Evolutionary conservation across 2,329 filamentous ascomycete species (phyloP).

Genomic region (Beauveria pseudobassiana): DNA sequence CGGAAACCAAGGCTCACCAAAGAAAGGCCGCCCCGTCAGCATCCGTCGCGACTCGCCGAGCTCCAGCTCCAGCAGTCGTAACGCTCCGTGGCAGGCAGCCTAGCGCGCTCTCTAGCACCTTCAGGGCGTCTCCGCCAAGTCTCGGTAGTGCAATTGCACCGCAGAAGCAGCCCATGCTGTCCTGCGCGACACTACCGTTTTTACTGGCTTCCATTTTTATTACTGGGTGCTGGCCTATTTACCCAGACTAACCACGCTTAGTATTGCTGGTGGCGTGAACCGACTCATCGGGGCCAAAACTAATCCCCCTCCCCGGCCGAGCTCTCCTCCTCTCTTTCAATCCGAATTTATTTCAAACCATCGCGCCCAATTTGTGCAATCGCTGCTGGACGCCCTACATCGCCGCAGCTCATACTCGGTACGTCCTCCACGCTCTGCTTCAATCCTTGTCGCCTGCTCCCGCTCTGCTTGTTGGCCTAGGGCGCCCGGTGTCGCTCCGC

Average conservation of each 20-base stretch:
- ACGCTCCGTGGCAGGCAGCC: background rate
- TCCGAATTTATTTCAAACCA: background rate
- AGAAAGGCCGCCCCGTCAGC: conserved; percentile 1
- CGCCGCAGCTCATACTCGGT: background rate
- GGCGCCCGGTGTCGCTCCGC: background rate
- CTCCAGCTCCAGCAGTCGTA: conserved; percentile 2
- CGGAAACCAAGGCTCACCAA: background rate
- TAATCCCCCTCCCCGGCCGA: background rate
- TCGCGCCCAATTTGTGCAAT: background rate
- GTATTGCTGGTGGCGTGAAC: background rate
- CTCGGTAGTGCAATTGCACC: background rate
- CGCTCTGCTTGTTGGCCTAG: background rate
- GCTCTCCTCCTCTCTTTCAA: background rate
- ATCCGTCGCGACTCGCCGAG: conserved; percentile 10
- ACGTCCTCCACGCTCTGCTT: background rate
- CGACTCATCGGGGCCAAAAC: background rate
- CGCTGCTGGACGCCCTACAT: background rate
- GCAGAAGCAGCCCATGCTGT: background rate
- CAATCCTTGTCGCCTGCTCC: background rate
- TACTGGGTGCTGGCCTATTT: too few relatives aligned
- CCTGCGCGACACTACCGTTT: background rate
- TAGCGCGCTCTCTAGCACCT: background rate
- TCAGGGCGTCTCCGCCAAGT: background rate
- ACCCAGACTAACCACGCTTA: too few relatives aligned
- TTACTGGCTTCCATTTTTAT: too few relatives aligned